phyloP scores from a whole-genome alignment of 2,329 filamentous ascomycete species.

The Ophiocordyceps australis region DNA sequence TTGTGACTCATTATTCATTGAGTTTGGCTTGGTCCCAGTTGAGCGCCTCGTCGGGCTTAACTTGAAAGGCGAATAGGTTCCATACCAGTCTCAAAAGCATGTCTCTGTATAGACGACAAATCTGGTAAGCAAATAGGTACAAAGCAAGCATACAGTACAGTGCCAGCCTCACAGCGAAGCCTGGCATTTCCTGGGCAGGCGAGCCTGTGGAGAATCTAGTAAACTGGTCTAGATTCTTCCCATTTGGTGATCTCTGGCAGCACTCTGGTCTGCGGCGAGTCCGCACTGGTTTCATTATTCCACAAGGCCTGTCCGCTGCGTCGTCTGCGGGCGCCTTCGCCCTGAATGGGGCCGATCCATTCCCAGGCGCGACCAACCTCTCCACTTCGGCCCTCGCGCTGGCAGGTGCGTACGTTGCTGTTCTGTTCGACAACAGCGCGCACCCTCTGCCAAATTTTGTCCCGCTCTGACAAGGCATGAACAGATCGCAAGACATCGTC shows the following conservation, averaged over 20 bases:
- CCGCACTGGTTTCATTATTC: constrained; percentile 18
- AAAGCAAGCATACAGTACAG: no score
- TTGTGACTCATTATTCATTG: no score
- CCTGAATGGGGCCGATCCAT: constrained; percentile 43
- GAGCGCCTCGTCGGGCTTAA: no score
- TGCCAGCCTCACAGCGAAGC: no score
- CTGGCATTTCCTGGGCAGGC: no score
- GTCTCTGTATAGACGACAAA: no score
- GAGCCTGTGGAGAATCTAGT: no score
- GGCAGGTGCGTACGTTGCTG: constrained; percentile 64
- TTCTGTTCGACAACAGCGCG: constrained; percentile 79
- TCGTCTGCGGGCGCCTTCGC: constrained; percentile 23
- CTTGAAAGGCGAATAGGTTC: no score
- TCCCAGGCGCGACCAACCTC: constrained; percentile 52
- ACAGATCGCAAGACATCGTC: constrained; percentile 79
- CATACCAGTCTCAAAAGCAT: no score
- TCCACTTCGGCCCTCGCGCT: constrained; percentile 49
- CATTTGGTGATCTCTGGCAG: constrained; percentile 16
- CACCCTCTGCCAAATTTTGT: constrained; percentile 72
- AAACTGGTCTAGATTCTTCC: constrained; percentile 22
- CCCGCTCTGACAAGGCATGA: constrained; percentile 57
- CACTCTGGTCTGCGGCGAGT: constrained; percentile 9
- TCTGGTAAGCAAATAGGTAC: no score
- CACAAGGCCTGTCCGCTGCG: constrained; percentile 34
- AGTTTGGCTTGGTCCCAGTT: no score